phyloP scores from a whole-genome alignment of 192 early-diverging fungal species.

The Coemansia umbellata region DNA sequence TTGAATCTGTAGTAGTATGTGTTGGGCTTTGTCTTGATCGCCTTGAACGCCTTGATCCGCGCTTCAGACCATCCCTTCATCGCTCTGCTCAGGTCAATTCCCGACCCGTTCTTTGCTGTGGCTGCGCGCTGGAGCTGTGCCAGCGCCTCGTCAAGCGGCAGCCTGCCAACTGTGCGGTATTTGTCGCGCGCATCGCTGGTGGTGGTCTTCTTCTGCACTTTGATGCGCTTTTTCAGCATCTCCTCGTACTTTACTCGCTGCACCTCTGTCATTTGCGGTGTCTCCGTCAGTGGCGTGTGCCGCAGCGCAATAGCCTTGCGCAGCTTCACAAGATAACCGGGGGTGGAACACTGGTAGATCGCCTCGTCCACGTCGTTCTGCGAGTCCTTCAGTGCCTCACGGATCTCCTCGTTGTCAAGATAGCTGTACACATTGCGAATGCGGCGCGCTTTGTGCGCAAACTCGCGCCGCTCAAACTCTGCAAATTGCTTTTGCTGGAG shows the following conservation, averaged over 20 bases:
- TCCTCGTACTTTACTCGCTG: constrained; percentile 85
- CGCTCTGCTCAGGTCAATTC: constrained; percentile 73
- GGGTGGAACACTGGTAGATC: constrained; percentile 79
- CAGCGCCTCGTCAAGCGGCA: constrained; percentile 85
- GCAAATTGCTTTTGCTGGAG: constrained; percentile 89
- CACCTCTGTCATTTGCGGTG: constrained; percentile 69
- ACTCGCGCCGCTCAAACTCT: constrained; percentile 80
- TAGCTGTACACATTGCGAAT: constrained; percentile 75
- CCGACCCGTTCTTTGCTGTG: constrained; percentile 50
- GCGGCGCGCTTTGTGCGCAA: constrained; percentile 71
- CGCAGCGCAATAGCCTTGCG: constrained; percentile 67
- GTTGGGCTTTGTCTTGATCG: constrained; percentile 93
- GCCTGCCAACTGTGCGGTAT: constrained; percentile 71
- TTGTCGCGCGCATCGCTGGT: constrained; percentile 66
- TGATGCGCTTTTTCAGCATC: constrained; percentile 77
- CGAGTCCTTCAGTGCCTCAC: constrained; percentile 74
- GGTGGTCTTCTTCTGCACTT: constrained; percentile 76
- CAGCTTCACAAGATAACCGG: constrained; percentile 66
- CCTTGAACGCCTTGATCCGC: constrained; percentile 87
- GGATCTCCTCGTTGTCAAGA: constrained; percentile 79
- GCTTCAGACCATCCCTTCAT: constrained; percentile 97
- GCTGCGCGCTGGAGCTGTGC: constrained; percentile 68
- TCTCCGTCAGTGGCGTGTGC: constrained; percentile 51
- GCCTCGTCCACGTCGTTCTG: constrained; percentile 85
- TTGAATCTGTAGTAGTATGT: constrained; percentile 98